Evolutionary conservation across 2,329 filamentous ascomycete genomes (phyloP).

Genomic region (Aspergillus amoenus): DNA sequence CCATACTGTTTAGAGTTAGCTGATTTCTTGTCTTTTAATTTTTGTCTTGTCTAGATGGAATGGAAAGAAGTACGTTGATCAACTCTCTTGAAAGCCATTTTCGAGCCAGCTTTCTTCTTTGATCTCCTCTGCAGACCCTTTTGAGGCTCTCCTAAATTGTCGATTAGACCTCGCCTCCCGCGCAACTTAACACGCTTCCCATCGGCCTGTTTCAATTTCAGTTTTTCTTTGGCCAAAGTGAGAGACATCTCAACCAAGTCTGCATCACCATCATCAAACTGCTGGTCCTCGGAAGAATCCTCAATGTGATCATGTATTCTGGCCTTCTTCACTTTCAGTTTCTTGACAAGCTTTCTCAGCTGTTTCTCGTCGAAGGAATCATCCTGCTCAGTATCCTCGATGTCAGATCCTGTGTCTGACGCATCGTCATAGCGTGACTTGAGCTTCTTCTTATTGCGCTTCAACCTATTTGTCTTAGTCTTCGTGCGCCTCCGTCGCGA

Average conservation of each 20-base stretch:
- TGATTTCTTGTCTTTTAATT: no score
- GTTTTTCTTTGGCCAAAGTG: constrained; percentile 23
- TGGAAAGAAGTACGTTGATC: constrained; percentile 52
- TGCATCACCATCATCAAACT: constrained; percentile 31
- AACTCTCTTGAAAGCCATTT: constrained; percentile 67
- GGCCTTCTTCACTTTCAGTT: constrained; percentile 37
- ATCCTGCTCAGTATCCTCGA: constrained; percentile 26
- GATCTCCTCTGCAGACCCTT: constrained; percentile 17
- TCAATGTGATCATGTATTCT: constrained; percentile 28
- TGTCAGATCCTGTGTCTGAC: constrained; percentile 28
- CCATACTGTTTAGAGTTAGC: constrained; percentile 37
- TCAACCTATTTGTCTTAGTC: constrained; percentile 32
- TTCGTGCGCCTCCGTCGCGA: constrained; percentile 39
- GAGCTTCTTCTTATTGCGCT: constrained; percentile 37
- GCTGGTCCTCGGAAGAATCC: constrained; percentile 31
- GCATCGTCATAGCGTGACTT: constrained; percentile 29
- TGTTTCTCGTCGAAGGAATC: constrained; percentile 33
- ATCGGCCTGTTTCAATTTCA: constrained; percentile 21
- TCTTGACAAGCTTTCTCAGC: constrained; percentile 29
- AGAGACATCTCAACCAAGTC: constrained; percentile 27
- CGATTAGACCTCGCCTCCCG: constrained; percentile 13
- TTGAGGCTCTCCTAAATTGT: constrained; percentile 14
- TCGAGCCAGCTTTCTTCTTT: constrained; percentile 48
- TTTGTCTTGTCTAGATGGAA: neutral
- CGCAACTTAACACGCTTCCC: constrained; percentile 18